These are phyloP conservation scores for Chalciporus pseudorubinellus DNA, from an alignment of 768 basidiomycete species.

Conservation along the genomic window DNA sequence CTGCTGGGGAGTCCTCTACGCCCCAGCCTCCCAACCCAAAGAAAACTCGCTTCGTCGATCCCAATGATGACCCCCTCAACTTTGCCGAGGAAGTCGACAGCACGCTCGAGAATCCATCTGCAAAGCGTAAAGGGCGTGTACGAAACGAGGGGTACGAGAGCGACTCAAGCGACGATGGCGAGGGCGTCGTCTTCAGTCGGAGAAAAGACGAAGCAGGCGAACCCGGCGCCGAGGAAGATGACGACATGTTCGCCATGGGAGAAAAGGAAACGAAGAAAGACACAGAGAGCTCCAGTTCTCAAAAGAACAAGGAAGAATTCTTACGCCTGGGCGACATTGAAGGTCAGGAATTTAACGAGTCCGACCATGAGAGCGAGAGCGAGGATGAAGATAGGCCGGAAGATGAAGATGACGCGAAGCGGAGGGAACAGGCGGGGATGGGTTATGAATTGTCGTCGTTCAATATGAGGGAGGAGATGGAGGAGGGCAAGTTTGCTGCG, in stretches of 20 bases:
- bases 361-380: slow-evolving; percentile 36
- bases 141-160: slow-evolving; percentile 90
- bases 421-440: slow-evolving; percentile 82
- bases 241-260: slow-evolving; percentile 77
- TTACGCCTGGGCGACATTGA: slow-evolving; percentile 93
- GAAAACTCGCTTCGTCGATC: slow-evolving; percentile 79
- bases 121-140: slow-evolving; percentile 66
- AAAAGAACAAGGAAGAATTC: slow-evolving; percentile 66
- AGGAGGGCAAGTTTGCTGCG: slow-evolving; percentile 94
- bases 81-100: slow-evolving; percentile 80
- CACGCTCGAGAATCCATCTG: slow-evolving; percentile 64
- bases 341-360: slow-evolving; percentile 80
- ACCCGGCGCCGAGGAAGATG: slow-evolving; percentile 63
- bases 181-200: slow-evolving; percentile 87
- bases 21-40: slow-evolving; percentile 40
- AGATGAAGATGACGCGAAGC: slow-evolving; percentile 78
- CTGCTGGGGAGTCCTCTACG: slow-evolving; percentile 32
- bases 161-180: slow-evolving; percentile 92
- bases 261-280: slow-evolving; percentile 55
- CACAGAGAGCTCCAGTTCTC: slow-evolving; percentile 43
- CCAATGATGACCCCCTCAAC: slow-evolving; percentile 67
- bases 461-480: slow-evolving; percentile 99
- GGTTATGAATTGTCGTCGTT: slow-evolving; percentile 92
- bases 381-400: slow-evolving; percentile 45
- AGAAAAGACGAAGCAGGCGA: slow-evolving; percentile 51